These are phyloP conservation scores for Amoebophrya sp. DNA, from an alignment of 169 alveolate genomes.

Conservation along the genomic window DNA sequence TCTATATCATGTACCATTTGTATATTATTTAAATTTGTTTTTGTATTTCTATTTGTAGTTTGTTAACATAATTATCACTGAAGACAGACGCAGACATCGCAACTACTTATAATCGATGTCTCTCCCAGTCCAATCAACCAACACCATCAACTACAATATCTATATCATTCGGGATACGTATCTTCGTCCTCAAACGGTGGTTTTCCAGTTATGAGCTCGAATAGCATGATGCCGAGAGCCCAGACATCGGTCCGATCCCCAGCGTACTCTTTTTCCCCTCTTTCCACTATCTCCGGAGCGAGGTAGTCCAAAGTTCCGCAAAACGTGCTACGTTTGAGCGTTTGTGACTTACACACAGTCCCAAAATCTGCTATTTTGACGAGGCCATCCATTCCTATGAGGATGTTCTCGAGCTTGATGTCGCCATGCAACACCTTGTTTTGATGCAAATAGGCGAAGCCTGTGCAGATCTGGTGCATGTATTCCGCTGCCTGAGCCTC, in stretches of 20 bases:
- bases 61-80: too few species aligned
- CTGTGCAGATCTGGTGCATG: background rate
- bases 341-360: background rate
- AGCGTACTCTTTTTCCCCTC: background rate
- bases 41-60: too few species aligned
- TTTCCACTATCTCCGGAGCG: background rate
- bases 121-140: too few species aligned
- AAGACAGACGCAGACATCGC: too few species aligned
- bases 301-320: background rate
- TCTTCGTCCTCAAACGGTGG: background rate
- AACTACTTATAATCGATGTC: too few species aligned
- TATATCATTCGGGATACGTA: too few species aligned
- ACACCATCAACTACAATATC: too few species aligned
- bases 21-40: too few species aligned
- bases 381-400: background rate
- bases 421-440: background rate
- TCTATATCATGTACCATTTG: too few species aligned
- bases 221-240: background rate
- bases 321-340: background rate
- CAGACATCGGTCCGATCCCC: background rate
- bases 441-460: background rate
- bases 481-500: background rate
- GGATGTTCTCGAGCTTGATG: background rate
- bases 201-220: background rate
- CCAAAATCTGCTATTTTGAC: background rate